Evolutionary conservation across 164 flowering plant genomes (phyloP), one percentile per base, ranked within the genome.

Genomic region (Magnolia kwangsiensis): DNA sequence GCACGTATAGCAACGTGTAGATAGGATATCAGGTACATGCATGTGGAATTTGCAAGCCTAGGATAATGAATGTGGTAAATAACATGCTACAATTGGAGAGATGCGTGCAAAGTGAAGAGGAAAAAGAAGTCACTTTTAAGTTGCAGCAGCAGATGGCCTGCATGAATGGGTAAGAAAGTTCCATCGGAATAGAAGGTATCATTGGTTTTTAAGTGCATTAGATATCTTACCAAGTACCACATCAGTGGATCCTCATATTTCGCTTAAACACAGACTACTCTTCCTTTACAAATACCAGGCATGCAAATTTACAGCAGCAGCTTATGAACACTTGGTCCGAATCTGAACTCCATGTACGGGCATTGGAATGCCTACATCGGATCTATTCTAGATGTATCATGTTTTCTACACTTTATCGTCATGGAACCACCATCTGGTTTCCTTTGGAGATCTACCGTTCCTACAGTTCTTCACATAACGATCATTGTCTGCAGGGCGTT

Each of bases 401-500:
- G 9, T 59, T 71, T 58, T 78, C 81, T 86, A 91, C 73, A 84
- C 86, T 78, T 81, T 84, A 74, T 88, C 91, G 29, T 88, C 91
- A 75, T 88, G 91, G 80, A 88, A 88, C 91, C 89, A 88, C 91
- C 91, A 88, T 79, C 89, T 84, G 6, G 91, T 88, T 82, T 87
- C 89, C 84, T 88, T 88, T 1, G 89, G 91, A 67, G 89, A 87
- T 74, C 89, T 78, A 11, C 89, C 91, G 63, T 87, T 88, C 71
- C 83, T 80, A 77, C 91, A 88, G 78, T 88, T 88, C 87, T 84
- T 88, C 75, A 87, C 91, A 50, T 87, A 87, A 49, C 91, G 91
- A 64, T 88, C 89, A 63, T 87, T 84, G 76, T 88, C 89, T 16
- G 87, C 86, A 71, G 87, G 89, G 45, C 86, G 88, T 87, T 87